Percentiles rank a stretch among this genome's conserved stretches.
Conservation (phyloP, 768 basidiomycete species). For the Grammothele lineata region DNA sequence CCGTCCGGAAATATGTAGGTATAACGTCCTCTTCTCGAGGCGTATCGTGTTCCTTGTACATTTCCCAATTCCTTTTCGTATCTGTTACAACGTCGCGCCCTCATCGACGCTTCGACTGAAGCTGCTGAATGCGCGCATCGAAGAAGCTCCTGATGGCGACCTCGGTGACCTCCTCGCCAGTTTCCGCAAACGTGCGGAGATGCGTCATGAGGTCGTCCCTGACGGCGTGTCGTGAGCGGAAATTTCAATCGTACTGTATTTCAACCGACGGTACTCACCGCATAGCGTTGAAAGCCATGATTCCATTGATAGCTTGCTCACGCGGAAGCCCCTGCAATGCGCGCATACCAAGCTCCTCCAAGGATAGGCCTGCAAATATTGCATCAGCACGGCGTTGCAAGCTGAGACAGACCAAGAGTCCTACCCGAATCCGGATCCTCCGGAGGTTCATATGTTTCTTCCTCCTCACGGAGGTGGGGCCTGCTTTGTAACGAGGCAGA, state of each 20-base stretch:
- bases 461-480: constrained; percentile 67
- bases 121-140: constrained; percentile 12
- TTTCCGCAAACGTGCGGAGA: constrained; percentile 74
- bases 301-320: constrained; percentile 78
- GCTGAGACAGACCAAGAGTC: constrained; percentile 2
- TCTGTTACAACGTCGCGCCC: no score
- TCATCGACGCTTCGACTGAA: constrained; percentile 6
- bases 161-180: constrained; percentile 71
- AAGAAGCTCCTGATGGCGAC: constrained; percentile 47
- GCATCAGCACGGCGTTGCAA: no score
- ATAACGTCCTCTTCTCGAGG: no score
- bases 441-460: constrained; percentile 82
- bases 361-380: constrained; percentile 63
- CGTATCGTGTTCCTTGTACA: no score
- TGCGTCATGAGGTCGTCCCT: constrained; percentile 71
- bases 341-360: constrained; percentile 82
- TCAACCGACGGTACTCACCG: constrained; percentile 41
- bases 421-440: constrained; percentile 81
- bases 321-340: constrained; percentile 71
- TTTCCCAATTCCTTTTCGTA: no score
- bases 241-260: background rate
- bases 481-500: constrained; percentile 46
- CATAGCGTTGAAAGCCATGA: constrained; percentile 81
- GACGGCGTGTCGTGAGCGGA: constrained; percentile 1
- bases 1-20: no score